A percentile compares a stretch with the other conserved stretches of the same genome.
Evolutionary conservation across 176 grass and related monocot species (phyloP).

Genomic region (Pontederia crassipes): DNA sequence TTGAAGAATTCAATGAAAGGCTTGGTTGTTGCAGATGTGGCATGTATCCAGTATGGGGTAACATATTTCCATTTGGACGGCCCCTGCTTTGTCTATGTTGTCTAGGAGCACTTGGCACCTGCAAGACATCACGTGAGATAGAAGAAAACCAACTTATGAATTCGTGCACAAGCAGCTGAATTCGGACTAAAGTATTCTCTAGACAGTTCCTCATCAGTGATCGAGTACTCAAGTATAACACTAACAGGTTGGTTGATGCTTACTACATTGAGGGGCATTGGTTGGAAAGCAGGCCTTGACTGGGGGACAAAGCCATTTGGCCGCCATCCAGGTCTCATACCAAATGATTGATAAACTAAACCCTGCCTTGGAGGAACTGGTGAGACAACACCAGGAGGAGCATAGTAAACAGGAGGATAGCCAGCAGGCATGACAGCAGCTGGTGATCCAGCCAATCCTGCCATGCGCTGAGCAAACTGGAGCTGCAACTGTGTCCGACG

Average conservation of each 20-base stretch:
- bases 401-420: slow-evolving; percentile 55
- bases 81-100: slow-evolving; percentile 41
- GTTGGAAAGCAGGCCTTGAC: slow-evolving; percentile 31
- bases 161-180: background rate
- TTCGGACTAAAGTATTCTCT: background rate
- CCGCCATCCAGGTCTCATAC: slow-evolving; percentile 36
- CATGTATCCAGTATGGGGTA: slow-evolving; percentile 33
- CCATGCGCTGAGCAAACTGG: slow-evolving; percentile 32
- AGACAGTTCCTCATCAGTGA: background rate
- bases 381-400: slow-evolving; percentile 35
- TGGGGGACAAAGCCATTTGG: slow-evolving; percentile 40
- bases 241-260: background rate
- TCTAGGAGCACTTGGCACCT: slow-evolving; percentile 48
- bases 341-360: slow-evolving; percentile 43
- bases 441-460: slow-evolving; percentile 25
- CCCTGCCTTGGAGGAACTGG: slow-evolving; percentile 47
- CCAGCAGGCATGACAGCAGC: slow-evolving; percentile 36
- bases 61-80: slow-evolving; percentile 33
- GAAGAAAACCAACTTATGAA: background rate
- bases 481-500: slow-evolving; percentile 43
- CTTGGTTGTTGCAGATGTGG: slow-evolving; percentile 38
- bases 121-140: background rate
- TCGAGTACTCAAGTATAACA: background rate
- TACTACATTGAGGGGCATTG: slow-evolving; percentile 38
- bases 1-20: slow-evolving; percentile 2